Percentiles rank a stretch among this genome's conserved stretches.
Evolutionary conservation across 2,329 filamentous ascomycete genomes (phyloP).

Genomic region (Chaetomiaceae sp.): DNA sequence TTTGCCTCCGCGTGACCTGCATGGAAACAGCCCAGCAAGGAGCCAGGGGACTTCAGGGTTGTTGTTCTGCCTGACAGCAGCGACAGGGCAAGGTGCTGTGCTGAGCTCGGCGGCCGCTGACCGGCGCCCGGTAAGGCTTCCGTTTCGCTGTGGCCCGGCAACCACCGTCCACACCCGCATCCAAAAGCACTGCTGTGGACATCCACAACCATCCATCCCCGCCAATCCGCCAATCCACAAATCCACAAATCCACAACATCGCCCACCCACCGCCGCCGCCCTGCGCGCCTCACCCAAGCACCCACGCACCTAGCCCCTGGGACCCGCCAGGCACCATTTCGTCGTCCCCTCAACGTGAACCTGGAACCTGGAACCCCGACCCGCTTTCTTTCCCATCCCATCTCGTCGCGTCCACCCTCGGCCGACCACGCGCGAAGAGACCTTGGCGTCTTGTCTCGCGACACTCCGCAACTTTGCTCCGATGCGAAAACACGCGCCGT

Average conservation of each 20-base stretch:
- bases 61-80: too few species aligned
- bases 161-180: constrained; percentile 3
- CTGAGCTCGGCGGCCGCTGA: constrained; percentile 9
- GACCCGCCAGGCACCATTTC: background rate
- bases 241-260: too few species aligned
- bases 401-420: constrained; percentile 3
- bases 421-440: background rate
- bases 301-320: too few species aligned
- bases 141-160: constrained; percentile 20
- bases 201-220: too few species aligned
- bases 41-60: background rate
- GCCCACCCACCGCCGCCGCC: background rate
- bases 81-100: too few species aligned
- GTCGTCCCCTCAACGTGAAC: constrained; percentile 11
- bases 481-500: constrained; percentile 9
- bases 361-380: too few species aligned
- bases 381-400: constrained; percentile 14
- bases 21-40: background rate
- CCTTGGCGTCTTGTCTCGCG: background rate
- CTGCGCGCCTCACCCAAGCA: background rate
- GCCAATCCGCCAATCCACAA: too few species aligned
- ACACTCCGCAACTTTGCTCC: constrained; percentile 1
- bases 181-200: too few species aligned
- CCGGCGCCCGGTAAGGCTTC: constrained; percentile 20
- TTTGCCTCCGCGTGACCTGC: too few species aligned